phyloP scores from a whole-genome alignment of 805 yeast genomes.

The Candida ortonii region DNA sequence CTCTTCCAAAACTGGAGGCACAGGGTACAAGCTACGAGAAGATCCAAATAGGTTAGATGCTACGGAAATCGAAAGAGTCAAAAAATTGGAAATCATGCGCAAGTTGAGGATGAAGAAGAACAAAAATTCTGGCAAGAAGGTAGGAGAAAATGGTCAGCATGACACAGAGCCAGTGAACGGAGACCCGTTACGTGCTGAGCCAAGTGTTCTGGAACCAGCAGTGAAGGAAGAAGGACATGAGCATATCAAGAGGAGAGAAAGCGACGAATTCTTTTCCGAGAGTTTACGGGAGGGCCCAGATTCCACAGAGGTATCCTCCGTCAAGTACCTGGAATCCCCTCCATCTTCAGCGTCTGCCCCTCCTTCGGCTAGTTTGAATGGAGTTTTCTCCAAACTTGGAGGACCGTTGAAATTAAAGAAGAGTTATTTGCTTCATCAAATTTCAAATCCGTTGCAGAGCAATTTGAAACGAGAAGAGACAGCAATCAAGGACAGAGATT shows the following conservation, averaged over 20 bases:
- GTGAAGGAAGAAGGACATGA: conserved; percentile 5
- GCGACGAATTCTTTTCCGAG: too few species aligned
- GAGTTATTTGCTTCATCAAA: conserved; percentile 2
- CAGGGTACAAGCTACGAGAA: conserved; percentile 21
- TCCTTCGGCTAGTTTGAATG: conserved; percentile 1
- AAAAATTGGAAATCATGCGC: conserved; percentile 14
- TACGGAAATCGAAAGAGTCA: conserved; percentile 21
- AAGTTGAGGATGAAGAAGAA: conserved; percentile 10
- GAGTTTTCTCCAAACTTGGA: conserved; percentile 1
- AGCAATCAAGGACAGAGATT: background rate
- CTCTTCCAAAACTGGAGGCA: conserved; percentile 18
- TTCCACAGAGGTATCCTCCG: conserved; percentile 3
- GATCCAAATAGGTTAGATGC: conserved; percentile 25
- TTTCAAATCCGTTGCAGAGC: background rate
- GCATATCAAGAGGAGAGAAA: too few species aligned
- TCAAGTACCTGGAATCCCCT: conserved; percentile 10
- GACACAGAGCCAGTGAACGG: too few species aligned
- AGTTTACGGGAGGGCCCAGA: too few species aligned
- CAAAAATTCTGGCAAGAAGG: too few species aligned
- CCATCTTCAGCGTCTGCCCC: conserved; percentile 9
- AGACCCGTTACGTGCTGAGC: too few species aligned
- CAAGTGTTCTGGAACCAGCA: too few species aligned
- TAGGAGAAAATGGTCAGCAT: too few species aligned
- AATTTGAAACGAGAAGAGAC: background rate
- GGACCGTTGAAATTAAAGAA: conserved; percentile 5